Evolutionary conservation across 129 eudicot genomes (phyloP).

Genomic region (Helianthus annuus): DNA sequence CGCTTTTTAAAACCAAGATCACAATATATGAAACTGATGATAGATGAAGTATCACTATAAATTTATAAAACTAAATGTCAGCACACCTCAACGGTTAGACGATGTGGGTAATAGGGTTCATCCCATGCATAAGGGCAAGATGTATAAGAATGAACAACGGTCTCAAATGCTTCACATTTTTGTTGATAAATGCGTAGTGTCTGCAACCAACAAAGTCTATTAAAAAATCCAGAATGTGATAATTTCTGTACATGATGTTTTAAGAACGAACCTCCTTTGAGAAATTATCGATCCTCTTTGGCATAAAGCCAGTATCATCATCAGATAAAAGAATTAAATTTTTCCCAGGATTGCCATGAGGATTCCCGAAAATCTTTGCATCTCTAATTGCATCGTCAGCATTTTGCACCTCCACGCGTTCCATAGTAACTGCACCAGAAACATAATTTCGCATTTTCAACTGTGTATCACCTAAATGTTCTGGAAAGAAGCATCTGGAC

Average conservation of each 20-base stretch:
- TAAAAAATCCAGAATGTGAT: neutral
- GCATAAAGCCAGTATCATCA: slow-evolving; percentile 98
- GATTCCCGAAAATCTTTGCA: slow-evolving; percentile 71
- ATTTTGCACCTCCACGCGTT: slow-evolving; percentile 95
- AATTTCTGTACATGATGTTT: neutral
- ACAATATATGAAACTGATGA: neutral
- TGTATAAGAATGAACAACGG: slow-evolving; percentile 77
- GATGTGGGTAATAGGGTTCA: slow-evolving; percentile 95
- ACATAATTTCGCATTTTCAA: slow-evolving; percentile 79
- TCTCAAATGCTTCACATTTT: slow-evolving; percentile 90
- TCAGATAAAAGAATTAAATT: slow-evolving; percentile 79
- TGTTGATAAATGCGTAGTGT: slow-evolving; percentile 89
- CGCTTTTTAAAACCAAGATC: neutral
- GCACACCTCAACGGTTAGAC: slow-evolving; percentile 86
- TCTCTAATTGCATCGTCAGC: slow-evolving; percentile 80
- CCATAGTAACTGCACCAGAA: slow-evolving; percentile 69
- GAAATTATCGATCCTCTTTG: slow-evolving; percentile 88
- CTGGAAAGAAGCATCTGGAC: slow-evolving; percentile 96
- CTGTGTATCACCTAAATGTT: slow-evolving; percentile 92
- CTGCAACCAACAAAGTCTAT: slow-evolving; percentile 44
- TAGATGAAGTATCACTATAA: neutral
- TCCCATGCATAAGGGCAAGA: slow-evolving; percentile 98
- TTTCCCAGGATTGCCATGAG: slow-evolving; percentile 79
- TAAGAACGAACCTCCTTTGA: slow-evolving; percentile 83
- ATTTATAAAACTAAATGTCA: neutral